phyloP scores from a whole-genome alignment of 306 rosid species.

The Begonia loranthoides region DNA sequence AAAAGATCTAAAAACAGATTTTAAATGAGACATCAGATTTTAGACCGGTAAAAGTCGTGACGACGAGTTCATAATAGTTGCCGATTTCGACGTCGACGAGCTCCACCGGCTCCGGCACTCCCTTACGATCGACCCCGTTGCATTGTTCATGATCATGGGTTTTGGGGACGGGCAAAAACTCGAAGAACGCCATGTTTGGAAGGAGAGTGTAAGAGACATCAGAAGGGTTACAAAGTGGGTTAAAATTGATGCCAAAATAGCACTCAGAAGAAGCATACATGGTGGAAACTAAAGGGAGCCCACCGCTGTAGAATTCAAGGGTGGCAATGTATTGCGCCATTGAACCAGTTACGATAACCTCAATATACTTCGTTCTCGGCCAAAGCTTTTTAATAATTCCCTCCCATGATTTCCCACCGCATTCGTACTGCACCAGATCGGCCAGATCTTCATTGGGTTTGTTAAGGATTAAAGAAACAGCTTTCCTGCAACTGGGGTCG shows the following conservation, averaged over 20 bases:
- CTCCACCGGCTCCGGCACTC: slow-evolving; percentile 26
- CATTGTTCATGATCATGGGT: slow-evolving; percentile 10
- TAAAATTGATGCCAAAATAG: slow-evolving; percentile 67
- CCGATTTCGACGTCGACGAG: slow-evolving; percentile 57
- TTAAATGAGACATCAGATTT: too few species aligned
- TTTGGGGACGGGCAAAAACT: slow-evolving; percentile 46
- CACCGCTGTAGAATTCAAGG: slow-evolving; percentile 63
- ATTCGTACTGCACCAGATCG: slow-evolving; percentile 23
- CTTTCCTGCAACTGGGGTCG: slow-evolving; percentile 26
- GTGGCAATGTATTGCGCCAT: slow-evolving; percentile 90
- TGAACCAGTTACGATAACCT: slow-evolving; percentile 77
- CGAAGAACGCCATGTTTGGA: slow-evolving; percentile 90
- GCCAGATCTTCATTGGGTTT: slow-evolving; percentile 42
- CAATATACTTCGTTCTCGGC: slow-evolving; percentile 75
- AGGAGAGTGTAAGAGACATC: slow-evolving; percentile 80
- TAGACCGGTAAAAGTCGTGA: slow-evolving; percentile 56
- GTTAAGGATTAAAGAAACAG: slow-evolving; percentile 15
- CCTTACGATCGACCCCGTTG: slow-evolving; percentile 5
- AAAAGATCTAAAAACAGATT: neutral
- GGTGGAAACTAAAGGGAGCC: slow-evolving; percentile 60
- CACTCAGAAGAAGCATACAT: slow-evolving; percentile 91
- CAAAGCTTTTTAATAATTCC: slow-evolving; percentile 63
- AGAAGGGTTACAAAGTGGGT: slow-evolving; percentile 54
- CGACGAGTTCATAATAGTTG: slow-evolving; percentile 56
- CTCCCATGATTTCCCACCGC: slow-evolving; percentile 49